Evolutionary conservation across 768 basidiomycete genomes (phyloP).

Genomic region (Pisolithus microcarpus): DNA sequence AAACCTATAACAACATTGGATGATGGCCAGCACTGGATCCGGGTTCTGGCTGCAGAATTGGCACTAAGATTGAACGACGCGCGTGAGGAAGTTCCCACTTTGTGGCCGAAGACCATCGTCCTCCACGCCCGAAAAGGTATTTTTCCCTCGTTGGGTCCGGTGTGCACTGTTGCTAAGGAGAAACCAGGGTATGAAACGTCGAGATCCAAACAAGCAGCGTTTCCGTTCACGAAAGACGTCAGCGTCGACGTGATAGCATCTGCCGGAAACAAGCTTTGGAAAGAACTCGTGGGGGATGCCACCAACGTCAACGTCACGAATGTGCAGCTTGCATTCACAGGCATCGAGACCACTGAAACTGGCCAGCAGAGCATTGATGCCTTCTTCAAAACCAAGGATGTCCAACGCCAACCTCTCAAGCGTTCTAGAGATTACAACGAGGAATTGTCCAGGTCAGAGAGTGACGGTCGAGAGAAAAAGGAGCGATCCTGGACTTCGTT

Average conservation of each 20-base stretch:
- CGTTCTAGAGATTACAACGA: slow-evolving; percentile 31
- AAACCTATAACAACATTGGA: slow-evolving; percentile 63
- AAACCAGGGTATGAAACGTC: slow-evolving; percentile 48
- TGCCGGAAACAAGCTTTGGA: slow-evolving; percentile 78
- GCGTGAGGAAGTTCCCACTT: slow-evolving; percentile 56
- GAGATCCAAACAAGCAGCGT: slow-evolving; percentile 78
- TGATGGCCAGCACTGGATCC: slow-evolving; percentile 86
- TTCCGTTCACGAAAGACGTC: slow-evolving; percentile 73
- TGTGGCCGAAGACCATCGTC: slow-evolving; percentile 92
- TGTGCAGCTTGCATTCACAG: slow-evolving; percentile 68
- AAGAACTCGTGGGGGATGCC: slow-evolving; percentile 64
- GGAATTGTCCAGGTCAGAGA: background rate
- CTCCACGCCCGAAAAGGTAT: slow-evolving; percentile 69
- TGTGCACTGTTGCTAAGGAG: slow-evolving; percentile 1
- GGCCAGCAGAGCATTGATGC: slow-evolving; percentile 87
- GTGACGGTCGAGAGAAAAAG: background rate
- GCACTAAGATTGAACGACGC: slow-evolving; percentile 80
- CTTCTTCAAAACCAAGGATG: slow-evolving; percentile 52
- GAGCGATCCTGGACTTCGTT: slow-evolving; percentile 30
- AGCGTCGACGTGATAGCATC: slow-evolving; percentile 70
- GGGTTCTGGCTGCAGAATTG: slow-evolving; percentile 86
- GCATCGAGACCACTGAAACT: slow-evolving; percentile 63
- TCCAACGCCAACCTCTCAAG: slow-evolving; percentile 26
- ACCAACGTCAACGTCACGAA: slow-evolving; percentile 59
- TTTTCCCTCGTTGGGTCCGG: background rate